phyloP scores from a whole-genome alignment of 768 basidiomycete species.

The Auriscalpium orientale region DNA sequence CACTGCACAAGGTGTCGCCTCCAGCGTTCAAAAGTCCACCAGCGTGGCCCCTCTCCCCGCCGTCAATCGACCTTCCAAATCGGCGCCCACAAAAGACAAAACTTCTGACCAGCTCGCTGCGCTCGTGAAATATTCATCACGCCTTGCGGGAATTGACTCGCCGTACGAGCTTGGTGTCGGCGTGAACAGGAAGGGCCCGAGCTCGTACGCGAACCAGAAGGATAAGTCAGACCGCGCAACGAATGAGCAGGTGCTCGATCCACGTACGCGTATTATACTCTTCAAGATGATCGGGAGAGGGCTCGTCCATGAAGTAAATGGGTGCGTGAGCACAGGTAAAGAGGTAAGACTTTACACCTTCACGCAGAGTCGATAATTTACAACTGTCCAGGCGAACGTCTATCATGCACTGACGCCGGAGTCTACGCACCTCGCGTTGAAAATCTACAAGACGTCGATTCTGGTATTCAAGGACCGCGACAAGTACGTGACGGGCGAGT shows the following conservation, averaged over 20 bases:
- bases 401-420: slow-evolving; percentile 74
- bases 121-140: slow-evolving; percentile 69
- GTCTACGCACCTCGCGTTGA: slow-evolving; percentile 71
- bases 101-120: slow-evolving; percentile 67
- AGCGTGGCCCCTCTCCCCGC: slow-evolving; percentile 61
- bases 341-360: slow-evolving; percentile 49
- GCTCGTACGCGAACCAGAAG: slow-evolving; percentile 80
- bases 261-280: slow-evolving; percentile 87
- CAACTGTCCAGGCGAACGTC: slow-evolving; percentile 72
- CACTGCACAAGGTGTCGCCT: slow-evolving; percentile 50
- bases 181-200: slow-evolving; percentile 89
- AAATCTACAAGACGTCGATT: slow-evolving; percentile 98
- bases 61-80: slow-evolving; percentile 52
- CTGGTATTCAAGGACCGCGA: slow-evolving; percentile 97
- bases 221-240: slow-evolving; percentile 97
- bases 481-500: slow-evolving; percentile 92
- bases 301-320: slow-evolving; percentile 84
- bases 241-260: slow-evolving; percentile 93
- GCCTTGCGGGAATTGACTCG: slow-evolving; percentile 65
- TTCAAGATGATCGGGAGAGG: slow-evolving; percentile 95
- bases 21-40: slow-evolving; percentile 39
- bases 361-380: not conserved
- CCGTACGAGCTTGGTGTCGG: slow-evolving; percentile 65
- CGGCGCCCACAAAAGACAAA: slow-evolving; percentile 42
- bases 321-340: slow-evolving; percentile 96